phyloP scores from a whole-genome alignment of 2,329 filamentous ascomycete species.

The Elsinoe ampelina region DNA sequence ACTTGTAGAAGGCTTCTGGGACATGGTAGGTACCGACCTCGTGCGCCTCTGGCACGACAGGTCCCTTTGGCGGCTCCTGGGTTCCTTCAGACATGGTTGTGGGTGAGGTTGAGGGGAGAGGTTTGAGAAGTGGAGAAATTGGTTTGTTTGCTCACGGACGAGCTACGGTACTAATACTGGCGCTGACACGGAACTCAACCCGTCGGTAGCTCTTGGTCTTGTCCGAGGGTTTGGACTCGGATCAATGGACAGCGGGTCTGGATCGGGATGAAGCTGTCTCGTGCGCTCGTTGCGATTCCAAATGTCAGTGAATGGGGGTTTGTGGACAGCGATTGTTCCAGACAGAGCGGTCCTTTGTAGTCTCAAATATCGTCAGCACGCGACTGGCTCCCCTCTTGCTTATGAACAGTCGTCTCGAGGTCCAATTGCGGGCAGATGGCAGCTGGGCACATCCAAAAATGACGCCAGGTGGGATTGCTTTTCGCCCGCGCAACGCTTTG shows the following conservation, averaged over 20 bases:
- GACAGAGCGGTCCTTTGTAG: not conserved
- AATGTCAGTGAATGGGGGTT: not conserved
- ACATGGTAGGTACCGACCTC: slow-evolving; percentile 63
- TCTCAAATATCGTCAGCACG: not conserved
- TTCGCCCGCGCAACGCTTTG: not conserved
- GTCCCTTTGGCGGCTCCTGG: slow-evolving; percentile 31
- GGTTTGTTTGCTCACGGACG: not conserved
- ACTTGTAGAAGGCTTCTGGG: slow-evolving; percentile 45
- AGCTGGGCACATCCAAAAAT: slow-evolving; percentile 8
- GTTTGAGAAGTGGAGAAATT: not conserved
- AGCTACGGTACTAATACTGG: slow-evolving; percentile 5
- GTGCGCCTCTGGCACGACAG: slow-evolving; percentile 66
- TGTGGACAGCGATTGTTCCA: not conserved
- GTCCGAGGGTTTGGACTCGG: slow-evolving; percentile 12
- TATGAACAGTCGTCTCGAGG: not conserved
- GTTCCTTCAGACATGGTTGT: slow-evolving; percentile 37
- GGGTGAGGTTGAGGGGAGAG: not conserved
- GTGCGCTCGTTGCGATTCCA: slow-evolving; percentile 1
- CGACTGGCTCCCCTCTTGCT: not conserved
- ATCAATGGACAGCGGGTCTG: slow-evolving; percentile 12
- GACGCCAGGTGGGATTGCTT: slow-evolving; percentile 11
- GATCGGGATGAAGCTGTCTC: slow-evolving; percentile 8
- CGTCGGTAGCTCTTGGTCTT: not conserved
- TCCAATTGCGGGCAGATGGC: slow-evolving; percentile 6
- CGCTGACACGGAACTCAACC: not conserved